These are phyloP conservation scores for Tolypocladium amazonense DNA, from an alignment of 2,329 filamentous ascomycete genomes.

Conservation along the genomic window DNA sequence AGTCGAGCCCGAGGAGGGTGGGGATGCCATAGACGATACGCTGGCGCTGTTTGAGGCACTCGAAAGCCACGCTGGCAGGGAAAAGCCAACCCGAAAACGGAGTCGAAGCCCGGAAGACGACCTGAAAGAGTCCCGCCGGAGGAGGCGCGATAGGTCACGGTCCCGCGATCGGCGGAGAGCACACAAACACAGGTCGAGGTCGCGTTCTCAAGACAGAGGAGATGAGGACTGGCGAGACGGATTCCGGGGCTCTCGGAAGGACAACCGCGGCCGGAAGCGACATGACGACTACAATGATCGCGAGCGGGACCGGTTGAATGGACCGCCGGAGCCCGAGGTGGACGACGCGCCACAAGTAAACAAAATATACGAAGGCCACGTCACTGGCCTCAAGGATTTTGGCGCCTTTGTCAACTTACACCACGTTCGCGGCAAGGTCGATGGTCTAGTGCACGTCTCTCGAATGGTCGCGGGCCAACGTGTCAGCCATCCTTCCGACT, in stretches of 20 bases:
- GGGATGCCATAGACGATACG: slow-evolving; percentile 80
- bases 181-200: slow-evolving; percentile 24
- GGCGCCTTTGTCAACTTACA: slow-evolving; percentile 90
- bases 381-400: slow-evolving; percentile 91
- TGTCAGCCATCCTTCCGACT: slow-evolving; percentile 84
- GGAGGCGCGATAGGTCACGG: slow-evolving; percentile 28
- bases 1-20: slow-evolving; percentile 21
- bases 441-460: slow-evolving; percentile 89
- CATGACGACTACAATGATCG: slow-evolving; percentile 30
- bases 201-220: slow-evolving; percentile 25
- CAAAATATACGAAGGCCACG: slow-evolving; percentile 83
- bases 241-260: slow-evolving; percentile 17
- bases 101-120: slow-evolving; percentile 48
- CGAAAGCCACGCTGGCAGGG: slow-evolving; percentile 53
- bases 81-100: slow-evolving; percentile 40
- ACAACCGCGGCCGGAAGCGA: slow-evolving; percentile 25
- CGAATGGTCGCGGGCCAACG: slow-evolving; percentile 75
- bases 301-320: slow-evolving; percentile 48
- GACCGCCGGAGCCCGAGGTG: slow-evolving; percentile 59
- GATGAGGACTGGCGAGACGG: slow-evolving; percentile 36
- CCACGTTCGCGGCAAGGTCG: slow-evolving; percentile 77
- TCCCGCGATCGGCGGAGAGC: slow-evolving; percentile 28
- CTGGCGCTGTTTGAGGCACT: slow-evolving; percentile 83
- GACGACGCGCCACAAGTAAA: slow-evolving; percentile 72
- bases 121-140: slow-evolving; percentile 27